Base-by-base conservation (phyloP, 1,284 basidiomycete species). In the Trametes polyzona region DNA sequence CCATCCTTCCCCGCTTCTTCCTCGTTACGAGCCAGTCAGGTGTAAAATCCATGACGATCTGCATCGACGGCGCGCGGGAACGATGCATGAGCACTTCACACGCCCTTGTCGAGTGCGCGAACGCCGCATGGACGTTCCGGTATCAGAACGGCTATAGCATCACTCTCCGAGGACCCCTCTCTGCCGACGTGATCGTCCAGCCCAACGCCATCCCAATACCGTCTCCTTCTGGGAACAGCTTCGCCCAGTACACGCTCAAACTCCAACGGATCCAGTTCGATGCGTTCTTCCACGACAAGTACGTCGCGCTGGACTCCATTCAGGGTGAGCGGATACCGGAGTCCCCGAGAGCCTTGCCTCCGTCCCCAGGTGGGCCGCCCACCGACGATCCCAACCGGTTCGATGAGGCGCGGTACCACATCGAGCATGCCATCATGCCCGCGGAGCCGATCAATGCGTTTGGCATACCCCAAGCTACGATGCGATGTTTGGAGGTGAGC, bases 391-490 rank as follows among this genome's bases (percentile, higher is more conserved):
- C 78, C 10, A 59, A 36, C 19, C 50, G 63, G 64, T 84, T 81
- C 78, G 84, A 88, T 30, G 86, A 89, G 62, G 82, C 82, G 10
- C 73, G 82, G 58, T 71, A 83, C 36, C 61, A 78, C 42, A 82
- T 88, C 49, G 83, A 84, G n/a, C 75, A 75, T 35, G 86, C 80
- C 23, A 76, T 76, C 24, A 80, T 91, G 62, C 90, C 90, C 14
- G 80, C 82, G 8, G 90, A 91, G 67, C 90, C 90, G 5, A 87
- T 92, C 51, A 92, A 92, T 66, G 87, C 87, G 29, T 92, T 92
- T 72, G 90, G 90, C 2, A 90, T 92, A 51, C 90, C 90, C 2
- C 90, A 92, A 68, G 88, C 89, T 2, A 91, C 90, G 17, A 92
- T 92, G 90, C 78, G 90, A 57, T 91, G 90, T 78, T 74, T 92